Base-by-base conservation (phyloP, 495 filamentous ascomycete species). In the Penicillium herquei region DNA sequence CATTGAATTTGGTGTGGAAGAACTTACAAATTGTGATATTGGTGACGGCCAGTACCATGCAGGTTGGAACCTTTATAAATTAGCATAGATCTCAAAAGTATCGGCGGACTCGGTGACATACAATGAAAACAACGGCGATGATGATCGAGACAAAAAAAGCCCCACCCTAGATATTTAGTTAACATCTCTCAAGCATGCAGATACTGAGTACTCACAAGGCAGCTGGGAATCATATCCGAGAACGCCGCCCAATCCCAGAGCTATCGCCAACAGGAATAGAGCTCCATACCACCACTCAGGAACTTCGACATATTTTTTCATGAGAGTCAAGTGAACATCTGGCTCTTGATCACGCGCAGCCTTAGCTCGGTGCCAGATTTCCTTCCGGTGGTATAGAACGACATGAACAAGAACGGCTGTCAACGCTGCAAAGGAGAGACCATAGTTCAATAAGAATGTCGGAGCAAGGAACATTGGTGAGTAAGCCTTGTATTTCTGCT, bases 401-500 rank as follows among this genome's bases (percentile, higher is more conserved):
- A 81, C 81, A 55, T 86, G 78, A 13, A 84, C 80, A 33, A 87
- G 63, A 18, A 83, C 67, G 3, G 82, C 78, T 5, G 80, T 67
- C 35, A 86, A 81, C 17, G 84, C 77, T 1, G 84, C 84, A 55
- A 87, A 87, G 0, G 81, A 84, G 0, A 87, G 64, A 1, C 83
- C 84, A 48, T 87, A 87, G 5, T 79, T 72, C 46, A 86, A 62
- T 33, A 81, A 76, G 58, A 86, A 87, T 0, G 82, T 84, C 3
- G 84, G 84, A 62, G 81, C 82, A 7, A 87, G 67, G 55, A 84
- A 87, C 12, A 86, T 71, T 1, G 83, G 84, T 7, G 83, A 86
- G 57, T 87, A 86, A 5, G 69, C 68, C 56, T 84, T 75, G 64
- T 86, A 85, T 9, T 77, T 79, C 49, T 67, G 67, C 51, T 78